Evolutionary conservation across 2,329 filamentous ascomycete species (phyloP).

Genomic region (Monosporascus cannonballus): DNA sequence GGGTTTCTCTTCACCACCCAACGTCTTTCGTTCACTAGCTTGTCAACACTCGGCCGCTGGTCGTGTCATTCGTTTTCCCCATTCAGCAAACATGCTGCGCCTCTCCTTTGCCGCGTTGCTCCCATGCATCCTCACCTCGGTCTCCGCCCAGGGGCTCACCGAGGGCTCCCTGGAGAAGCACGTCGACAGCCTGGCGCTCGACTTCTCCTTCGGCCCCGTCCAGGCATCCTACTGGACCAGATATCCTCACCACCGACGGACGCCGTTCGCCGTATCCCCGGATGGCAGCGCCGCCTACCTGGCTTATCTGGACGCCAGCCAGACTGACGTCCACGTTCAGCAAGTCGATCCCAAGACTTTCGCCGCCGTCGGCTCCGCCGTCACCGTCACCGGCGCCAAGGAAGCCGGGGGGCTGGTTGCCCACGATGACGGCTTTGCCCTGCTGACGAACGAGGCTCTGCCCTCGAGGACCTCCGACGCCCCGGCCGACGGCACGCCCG

Average conservation of each 20-base stretch:
- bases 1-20: too few species aligned
- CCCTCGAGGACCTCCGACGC: slow-evolving; percentile 43
- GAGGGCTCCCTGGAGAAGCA: slow-evolving; percentile 21
- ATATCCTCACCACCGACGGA: slow-evolving; percentile 54
- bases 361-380: slow-evolving; percentile 41
- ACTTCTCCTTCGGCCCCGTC: slow-evolving; percentile 48
- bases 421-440: slow-evolving; percentile 57
- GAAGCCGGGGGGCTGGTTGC: slow-evolving; percentile 57
- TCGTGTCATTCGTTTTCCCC: too few species aligned
- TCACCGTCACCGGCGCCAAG: slow-evolving; percentile 47
- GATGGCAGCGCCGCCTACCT: slow-evolving; percentile 53
- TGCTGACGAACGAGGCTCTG: slow-evolving; percentile 52
- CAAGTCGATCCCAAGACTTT: slow-evolving; percentile 49
- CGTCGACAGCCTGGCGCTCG: slow-evolving; percentile 40
- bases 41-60: too few species aligned
- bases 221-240: slow-evolving; percentile 57
- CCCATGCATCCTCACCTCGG: background rate
- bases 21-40: too few species aligned
- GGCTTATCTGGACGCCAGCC: slow-evolving; percentile 52
- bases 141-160: slow-evolving; percentile 4
- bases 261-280: slow-evolving; percentile 56
- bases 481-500: slow-evolving; percentile 40
- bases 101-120: background rate
- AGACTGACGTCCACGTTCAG: slow-evolving; percentile 51
- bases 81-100: background rate